Evolutionary conservation across 768 basidiomycete species (phyloP).

Genomic region (Suillus tomentosus): DNA sequence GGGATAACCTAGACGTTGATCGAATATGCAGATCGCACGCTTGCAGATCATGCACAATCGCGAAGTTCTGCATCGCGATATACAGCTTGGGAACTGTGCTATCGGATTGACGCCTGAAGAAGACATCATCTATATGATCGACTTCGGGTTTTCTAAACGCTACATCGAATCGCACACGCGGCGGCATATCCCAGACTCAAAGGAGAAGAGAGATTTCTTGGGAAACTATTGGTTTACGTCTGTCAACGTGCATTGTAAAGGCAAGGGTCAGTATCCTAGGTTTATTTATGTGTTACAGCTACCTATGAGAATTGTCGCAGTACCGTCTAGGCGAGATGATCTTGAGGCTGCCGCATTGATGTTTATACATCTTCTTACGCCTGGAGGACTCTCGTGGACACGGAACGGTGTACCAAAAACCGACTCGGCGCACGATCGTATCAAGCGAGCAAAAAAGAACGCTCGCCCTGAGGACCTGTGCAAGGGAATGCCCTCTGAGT

Average conservation of each 20-base stretch:
- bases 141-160: slow-evolving; percentile 81
- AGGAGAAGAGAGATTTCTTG: slow-evolving; percentile 69
- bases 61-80: slow-evolving; percentile 75
- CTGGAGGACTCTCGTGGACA: slow-evolving; percentile 76
- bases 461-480: slow-evolving; percentile 70
- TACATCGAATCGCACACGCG: slow-evolving; percentile 68
- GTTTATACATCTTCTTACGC: slow-evolving; percentile 79
- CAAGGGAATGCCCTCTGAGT: slow-evolving; percentile 64
- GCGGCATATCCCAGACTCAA: slow-evolving; percentile 73
- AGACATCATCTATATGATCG: slow-evolving; percentile 75
- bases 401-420: slow-evolving; percentile 79
- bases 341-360: slow-evolving; percentile 77
- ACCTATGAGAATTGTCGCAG: slow-evolving; percentile 39
- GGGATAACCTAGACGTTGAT: slow-evolving; percentile 14
- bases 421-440: slow-evolving; percentile 57
- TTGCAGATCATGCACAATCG: slow-evolving; percentile 77
- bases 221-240: slow-evolving; percentile 88
- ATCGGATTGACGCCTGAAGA: slow-evolving; percentile 62
- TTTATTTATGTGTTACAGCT: slow-evolving; percentile 19
- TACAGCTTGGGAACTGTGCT: slow-evolving; percentile 78
- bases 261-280: slow-evolving; percentile 53
- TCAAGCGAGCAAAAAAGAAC: slow-evolving; percentile 64
- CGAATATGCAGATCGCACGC: slow-evolving; percentile 56
- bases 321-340: slow-evolving; percentile 79
- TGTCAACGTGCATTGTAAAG: slow-evolving; percentile 74